Evolutionary conservation across 2,329 filamentous ascomycete genomes (phyloP), one percentile per base, ranked within the genome.

Genomic region (Pyrenochaeta sp.): DNA sequence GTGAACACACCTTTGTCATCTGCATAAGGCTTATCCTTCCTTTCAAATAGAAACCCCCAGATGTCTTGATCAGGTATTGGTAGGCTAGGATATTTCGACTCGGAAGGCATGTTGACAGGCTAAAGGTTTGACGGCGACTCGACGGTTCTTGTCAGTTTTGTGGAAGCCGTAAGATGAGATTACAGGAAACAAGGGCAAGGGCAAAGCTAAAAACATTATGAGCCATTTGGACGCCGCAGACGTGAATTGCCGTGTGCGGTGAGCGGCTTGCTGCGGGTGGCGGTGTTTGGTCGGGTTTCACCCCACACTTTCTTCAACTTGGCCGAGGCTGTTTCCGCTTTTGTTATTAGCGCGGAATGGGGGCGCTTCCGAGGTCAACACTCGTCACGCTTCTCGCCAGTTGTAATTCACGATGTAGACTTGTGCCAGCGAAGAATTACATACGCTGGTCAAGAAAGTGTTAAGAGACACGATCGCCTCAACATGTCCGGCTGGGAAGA

Each of bases 31-130:
- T 78, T 85, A 61, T 89, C 81, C 61, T 85, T 87, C 51, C 83
- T 80, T 64, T 92, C 88, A 68, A 96, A 92, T 40, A 96, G 78
- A 52, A 92, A 87, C 0, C 82, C 83, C 90, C 91, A 97, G 43
- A 96, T 72, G 73, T 96, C 92, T 49, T 88, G 77, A 63, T 89
- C 78, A 0, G 93, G 92, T 35, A 97, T 87, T 17, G 87, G 80
- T 32, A 95, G 67, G 7, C 81, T 74, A 1, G 86, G 81, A 69
- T 87, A 91, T 0, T 79, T 77, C 2, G 91, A 92, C 41, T 85
- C 79, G 67, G 88, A 82, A 56, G 90, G 89, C 92, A 96, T 96
- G 9, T 51, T 64, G 48, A 42, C 39, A 35, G 36, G 33, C 45
- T 35, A 31, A 59, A 51, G 35, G 55, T 21, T 42, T 50, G 42